Evolutionary conservation across 2,329 filamentous ascomycete species (phyloP), one percentile per base, ranked within the genome.

Genomic region (Sporothrix schenckii): DNA sequence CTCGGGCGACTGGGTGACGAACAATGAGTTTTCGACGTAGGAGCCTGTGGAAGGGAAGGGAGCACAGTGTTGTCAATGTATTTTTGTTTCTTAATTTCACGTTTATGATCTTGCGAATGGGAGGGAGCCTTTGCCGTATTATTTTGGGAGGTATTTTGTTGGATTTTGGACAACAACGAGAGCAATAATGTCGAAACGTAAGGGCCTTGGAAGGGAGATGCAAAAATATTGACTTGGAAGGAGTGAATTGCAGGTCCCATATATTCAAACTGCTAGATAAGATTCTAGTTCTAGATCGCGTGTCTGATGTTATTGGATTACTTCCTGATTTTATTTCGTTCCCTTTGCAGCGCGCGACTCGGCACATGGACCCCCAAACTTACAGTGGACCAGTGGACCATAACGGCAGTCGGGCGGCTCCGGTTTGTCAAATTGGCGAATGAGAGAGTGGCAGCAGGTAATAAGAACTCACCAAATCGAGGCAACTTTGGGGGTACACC

Each of bases 1-100:
- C 41, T 74, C 76, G 56, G 73, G 72, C 41, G 76, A 76, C 60
- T 78, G 76, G 77, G 66, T 74, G 9, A 72, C 73, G 27, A 61
- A 52, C 69, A 67, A 44, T 16, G 72, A 68, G 27, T 69, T 69
- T 58, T 34, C 58, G 3, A 41, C 58, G 41, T 63, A 67, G 52
- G 9, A 14, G 19, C 7, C 4, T 49, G 47, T 16, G 14, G 4
- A 10, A 4, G 9, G 11, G 21, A 21, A 50, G 34, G 16, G 34
- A 30, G 21, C 9, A 49, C 9, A 49, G 19, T 53, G 5, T 21
- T 49, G 10, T 11, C 11, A n/a, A 27, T 39, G 13, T n/a, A 41
- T 16, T 49, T 39, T n/a, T 50, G 49, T 50, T 3, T 21, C 9
- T 21, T 50, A n/a, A 53, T 53, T 53, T 27, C 10, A 27, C 10